Percentiles rank a stretch among this genome's conserved stretches.
Evolutionary conservation across 2,329 filamentous ascomycete species (phyloP).

Genomic region (Fusarium sp.): DNA sequence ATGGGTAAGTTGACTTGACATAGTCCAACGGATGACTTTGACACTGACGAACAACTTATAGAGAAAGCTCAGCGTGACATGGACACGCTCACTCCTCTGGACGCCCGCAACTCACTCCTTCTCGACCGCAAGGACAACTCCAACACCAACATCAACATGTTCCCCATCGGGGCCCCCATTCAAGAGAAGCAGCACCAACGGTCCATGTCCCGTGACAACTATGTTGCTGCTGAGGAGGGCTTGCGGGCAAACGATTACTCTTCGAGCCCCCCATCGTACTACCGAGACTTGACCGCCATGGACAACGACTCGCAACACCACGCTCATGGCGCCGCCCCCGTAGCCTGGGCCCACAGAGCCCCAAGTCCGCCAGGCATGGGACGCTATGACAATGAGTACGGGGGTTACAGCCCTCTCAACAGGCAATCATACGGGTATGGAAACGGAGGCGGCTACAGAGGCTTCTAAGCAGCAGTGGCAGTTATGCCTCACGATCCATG

Average conservation of each 20-base stretch:
- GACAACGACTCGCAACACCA: conserved; percentile 52
- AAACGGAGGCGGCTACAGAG: conserved; percentile 41
- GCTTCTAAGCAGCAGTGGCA: conserved; percentile 29
- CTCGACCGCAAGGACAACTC: conserved; percentile 64
- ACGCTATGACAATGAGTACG: conserved; percentile 33
- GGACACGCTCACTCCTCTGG: conserved; percentile 86
- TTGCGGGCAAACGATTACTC: conserved; percentile 35
- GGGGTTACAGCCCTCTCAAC: conserved; percentile 29
- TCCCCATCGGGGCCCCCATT: conserved; percentile 54
- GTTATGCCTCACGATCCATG: conserved; percentile 23
- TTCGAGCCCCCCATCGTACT: conserved; percentile 41
- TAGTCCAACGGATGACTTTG: background rate
- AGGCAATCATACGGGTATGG: conserved; percentile 36
- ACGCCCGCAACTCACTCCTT: conserved; percentile 87
- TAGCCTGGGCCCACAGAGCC: conserved; percentile 45
- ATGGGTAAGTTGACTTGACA: conserved; percentile 71
- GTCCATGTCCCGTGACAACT: conserved; percentile 49
- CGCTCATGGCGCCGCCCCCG: conserved; percentile 53
- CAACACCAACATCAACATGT: conserved; percentile 53
- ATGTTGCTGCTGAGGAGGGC: conserved; percentile 39
- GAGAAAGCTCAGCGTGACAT: conserved; percentile 81
- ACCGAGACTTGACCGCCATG: conserved; percentile 53
- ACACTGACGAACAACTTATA: conserved; percentile 52
- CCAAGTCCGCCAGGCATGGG: conserved; percentile 26
- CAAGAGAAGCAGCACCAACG: conserved; percentile 48